A percentile compares a stretch with the other conserved stretches of the same genome.
phyloP scores from a whole-genome alignment of 1,284 basidiomycete species.

The Rhodotorula sp. region DNA sequence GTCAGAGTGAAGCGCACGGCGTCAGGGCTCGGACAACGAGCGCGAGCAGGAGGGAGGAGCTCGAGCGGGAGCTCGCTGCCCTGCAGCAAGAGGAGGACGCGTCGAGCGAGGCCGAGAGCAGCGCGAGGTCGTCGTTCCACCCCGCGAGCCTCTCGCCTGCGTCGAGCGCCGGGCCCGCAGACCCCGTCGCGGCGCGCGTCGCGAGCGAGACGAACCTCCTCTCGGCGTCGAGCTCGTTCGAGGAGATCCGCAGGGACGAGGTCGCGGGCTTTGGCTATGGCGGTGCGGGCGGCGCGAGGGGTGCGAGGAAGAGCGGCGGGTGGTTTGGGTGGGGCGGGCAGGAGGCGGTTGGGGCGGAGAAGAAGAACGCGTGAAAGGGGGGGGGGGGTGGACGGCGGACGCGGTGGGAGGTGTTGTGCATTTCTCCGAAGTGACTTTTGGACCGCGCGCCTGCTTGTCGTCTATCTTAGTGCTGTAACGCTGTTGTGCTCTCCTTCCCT shows the following conservation, averaged over 20 bases:
- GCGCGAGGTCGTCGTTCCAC: neutral
- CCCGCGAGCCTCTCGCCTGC: slow-evolving; percentile 3
- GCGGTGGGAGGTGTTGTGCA: neutral
- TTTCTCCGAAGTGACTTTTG: neutral
- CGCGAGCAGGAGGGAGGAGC: slow-evolving; percentile 50
- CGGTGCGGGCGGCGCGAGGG: too few species aligned
- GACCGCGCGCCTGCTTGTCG: neutral
- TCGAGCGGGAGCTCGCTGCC: slow-evolving; percentile 63
- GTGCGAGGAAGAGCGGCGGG: slow-evolving; percentile 8
- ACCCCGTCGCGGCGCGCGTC: slow-evolving; percentile 26
- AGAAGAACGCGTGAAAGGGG: slow-evolving; percentile 14
- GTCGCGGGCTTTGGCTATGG: slow-evolving; percentile 13
- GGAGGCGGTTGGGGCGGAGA: neutral
- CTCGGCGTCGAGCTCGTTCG: slow-evolving; percentile 11
- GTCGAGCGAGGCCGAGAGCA: slow-evolving; percentile 8
- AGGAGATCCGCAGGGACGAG: slow-evolving; percentile 23
- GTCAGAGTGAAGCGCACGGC: neutral
- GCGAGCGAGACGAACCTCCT: neutral
- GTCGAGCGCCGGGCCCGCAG: neutral
- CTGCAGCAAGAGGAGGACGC: slow-evolving; percentile 45
- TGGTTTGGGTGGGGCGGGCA: slow-evolving; percentile 28
- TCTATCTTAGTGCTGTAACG: too few species aligned
- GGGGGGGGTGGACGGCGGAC: neutral
- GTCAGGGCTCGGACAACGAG: slow-evolving; percentile 18
- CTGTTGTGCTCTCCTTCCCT: too few species aligned